Base-by-base conservation (phyloP, 768 basidiomycete genomes). In the Amanita rimosa region DNA sequence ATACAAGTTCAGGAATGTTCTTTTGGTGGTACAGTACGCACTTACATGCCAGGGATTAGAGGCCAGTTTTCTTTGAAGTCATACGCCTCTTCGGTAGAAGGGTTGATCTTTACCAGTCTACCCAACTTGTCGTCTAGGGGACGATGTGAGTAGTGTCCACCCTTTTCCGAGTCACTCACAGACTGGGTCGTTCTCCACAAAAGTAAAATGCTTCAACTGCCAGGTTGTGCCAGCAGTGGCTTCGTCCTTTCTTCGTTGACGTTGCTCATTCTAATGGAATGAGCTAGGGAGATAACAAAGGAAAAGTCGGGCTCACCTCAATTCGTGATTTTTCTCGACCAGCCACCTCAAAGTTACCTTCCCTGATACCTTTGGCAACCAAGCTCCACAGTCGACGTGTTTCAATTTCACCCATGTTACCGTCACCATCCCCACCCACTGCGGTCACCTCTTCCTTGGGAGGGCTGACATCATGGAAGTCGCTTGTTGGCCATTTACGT, bases 261-360 rank as follows among this genome's bases (percentile, higher is more conserved):
- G 75, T 67, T 96, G 92, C 29, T 93, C 87, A 55, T 95, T 96
- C 92, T 95, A 54, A 57, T 22, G 46, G 35, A 42, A 21, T 40
- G 22, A 41, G 17, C 33, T 29, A 26, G n/a, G n/a, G 38, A 38
- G 41, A 46, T 34, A 35, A 21, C 29, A 11, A 8, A 24, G 21
- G n/a, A 17, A n/a, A 35, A 37, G 9, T 22, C 9, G 2, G n/a
- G 33, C 66, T 17, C 51, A 86, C 91, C 85, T 98, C 95, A 41
- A 98, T 92, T 64, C 81, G 75, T 41, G 73, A 75, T 79, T 99
- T 97, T 62, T 93, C 95, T 55, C 65, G 70, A 52, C 84, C 84
- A 3, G 95, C 95, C n/a, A 72, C 66, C 45, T 99, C 95, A 60
- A 92, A 98, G 59, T 97, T 90, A 11, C 89, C 87, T 50, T 83